Percentiles rank a stretch among this genome's conserved stretches.
phyloP scores from a whole-genome alignment of 768 basidiomycete genomes.

The Amanita fuliginea region DNA sequence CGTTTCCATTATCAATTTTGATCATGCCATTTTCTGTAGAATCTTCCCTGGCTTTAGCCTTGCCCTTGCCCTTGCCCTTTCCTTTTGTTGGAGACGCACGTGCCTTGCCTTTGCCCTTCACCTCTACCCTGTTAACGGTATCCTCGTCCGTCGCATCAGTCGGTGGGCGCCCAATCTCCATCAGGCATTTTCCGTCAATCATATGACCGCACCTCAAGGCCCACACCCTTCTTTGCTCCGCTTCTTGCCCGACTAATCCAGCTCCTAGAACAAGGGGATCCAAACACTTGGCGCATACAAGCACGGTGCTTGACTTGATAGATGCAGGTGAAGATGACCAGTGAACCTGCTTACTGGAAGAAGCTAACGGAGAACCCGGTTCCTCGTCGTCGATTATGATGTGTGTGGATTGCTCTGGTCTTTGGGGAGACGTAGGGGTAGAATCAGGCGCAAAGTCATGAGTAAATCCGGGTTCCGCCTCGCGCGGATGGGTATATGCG shows the following conservation, averaged over 20 bases:
- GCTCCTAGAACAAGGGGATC: constrained; percentile 51
- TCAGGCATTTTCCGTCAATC: constrained; percentile 67
- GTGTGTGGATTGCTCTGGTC: constrained; percentile 14
- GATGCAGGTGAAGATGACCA: constrained; percentile 10
- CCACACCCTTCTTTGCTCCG: constrained; percentile 46
- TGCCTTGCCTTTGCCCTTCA: constrained; percentile 40
- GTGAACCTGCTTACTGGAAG: constrained; percentile 2
- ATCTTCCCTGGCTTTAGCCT: constrained; percentile 2
- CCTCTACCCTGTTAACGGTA: constrained; percentile 7
- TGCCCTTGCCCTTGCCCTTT: constrained; percentile 7
- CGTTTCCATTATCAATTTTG: not conserved
- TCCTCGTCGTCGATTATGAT: constrained; percentile 42
- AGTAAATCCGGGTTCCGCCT: constrained; percentile 51
- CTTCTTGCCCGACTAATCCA: constrained; percentile 34
- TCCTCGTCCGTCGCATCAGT: constrained; percentile 7
- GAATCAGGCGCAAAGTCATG: constrained; percentile 46
- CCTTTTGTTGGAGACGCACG: constrained; percentile 1
- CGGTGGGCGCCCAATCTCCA: constrained; percentile 40
- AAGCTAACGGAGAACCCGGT: constrained; percentile 6
- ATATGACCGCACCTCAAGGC: constrained; percentile 68
- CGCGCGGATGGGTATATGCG: constrained; percentile 54
- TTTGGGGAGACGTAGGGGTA: constrained; percentile 11
- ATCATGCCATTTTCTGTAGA: not conserved
- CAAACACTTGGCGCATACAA: constrained; percentile 59
- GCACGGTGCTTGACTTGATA: constrained; percentile 24